Percentiles rank a stretch among this genome's conserved stretches.
These are phyloP conservation scores for Candida caryicola DNA, from an alignment of 805 yeast species.

Conservation along the genomic window DNA sequence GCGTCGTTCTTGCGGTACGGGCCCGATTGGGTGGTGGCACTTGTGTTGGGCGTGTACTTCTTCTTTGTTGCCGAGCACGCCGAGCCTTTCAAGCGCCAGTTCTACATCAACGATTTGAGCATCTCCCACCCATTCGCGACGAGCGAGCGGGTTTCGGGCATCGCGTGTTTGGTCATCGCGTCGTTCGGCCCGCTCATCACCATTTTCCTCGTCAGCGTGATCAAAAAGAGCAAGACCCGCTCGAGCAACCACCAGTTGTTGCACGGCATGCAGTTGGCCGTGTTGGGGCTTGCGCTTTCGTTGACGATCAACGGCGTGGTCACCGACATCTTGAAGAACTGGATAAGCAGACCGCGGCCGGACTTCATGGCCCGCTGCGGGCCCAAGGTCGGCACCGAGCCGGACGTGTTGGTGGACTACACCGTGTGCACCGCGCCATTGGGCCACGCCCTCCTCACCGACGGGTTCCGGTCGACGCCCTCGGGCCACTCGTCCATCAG, in stretches of 20 bases:
- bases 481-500: slow-evolving; percentile 40
- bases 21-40: slow-evolving; percentile 31
- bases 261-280: slow-evolving; percentile 27
- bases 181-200: slow-evolving; percentile 22
- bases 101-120: slow-evolving; percentile 28
- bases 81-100: slow-evolving; percentile 35
- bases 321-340: slow-evolving; percentile 37
- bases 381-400: slow-evolving; percentile 24
- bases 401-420: slow-evolving; percentile 24
- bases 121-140: slow-evolving; percentile 37
- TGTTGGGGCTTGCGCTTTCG: slow-evolving; percentile 29
- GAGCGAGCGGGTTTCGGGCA: slow-evolving; percentile 31
- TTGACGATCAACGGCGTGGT: slow-evolving; percentile 30
- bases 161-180: slow-evolving; percentile 27
- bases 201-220: slow-evolving; percentile 15
- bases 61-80: slow-evolving; percentile 34
- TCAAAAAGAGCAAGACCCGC: slow-evolving; percentile 29
- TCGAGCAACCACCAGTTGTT: slow-evolving; percentile 33
- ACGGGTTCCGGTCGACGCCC: slow-evolving; percentile 42
- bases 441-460: slow-evolving; percentile 25
- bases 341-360: slow-evolving; percentile 32
- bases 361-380: slow-evolving; percentile 35
- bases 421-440: slow-evolving; percentile 34
- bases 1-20: slow-evolving; percentile 7
- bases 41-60: slow-evolving; percentile 24